Conservation (phyloP, 2,329 filamentous ascomycete genomes). For the Fusarium mexicanum region DNA sequence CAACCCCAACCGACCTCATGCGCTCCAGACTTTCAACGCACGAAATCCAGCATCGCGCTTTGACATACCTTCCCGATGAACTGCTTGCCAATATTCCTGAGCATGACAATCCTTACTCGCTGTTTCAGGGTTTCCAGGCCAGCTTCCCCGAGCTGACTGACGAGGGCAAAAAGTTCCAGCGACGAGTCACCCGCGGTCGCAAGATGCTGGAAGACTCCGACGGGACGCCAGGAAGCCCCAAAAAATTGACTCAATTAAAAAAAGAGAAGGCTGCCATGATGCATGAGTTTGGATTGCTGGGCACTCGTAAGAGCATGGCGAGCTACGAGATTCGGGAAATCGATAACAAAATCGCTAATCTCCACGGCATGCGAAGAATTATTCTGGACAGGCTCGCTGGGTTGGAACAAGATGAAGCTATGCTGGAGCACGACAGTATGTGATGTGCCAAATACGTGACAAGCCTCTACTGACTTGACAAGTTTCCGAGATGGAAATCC, state of each 20-base stretch:
- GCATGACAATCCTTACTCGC: constrained; percentile 83
- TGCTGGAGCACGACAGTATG: constrained; percentile 89
- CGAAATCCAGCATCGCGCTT: constrained; percentile 93
- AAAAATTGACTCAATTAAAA: constrained; percentile 77
- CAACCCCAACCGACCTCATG: constrained; percentile 92
- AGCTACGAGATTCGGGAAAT: constrained; percentile 96
- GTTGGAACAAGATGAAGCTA: constrained; percentile 88
- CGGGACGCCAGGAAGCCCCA: constrained; percentile 64
- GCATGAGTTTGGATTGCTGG: constrained; percentile 90
- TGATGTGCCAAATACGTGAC: constrained; percentile 26
- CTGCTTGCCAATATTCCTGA: constrained; percentile 90
- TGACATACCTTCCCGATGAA: constrained; percentile 89
- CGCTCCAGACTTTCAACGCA: constrained; percentile 88
- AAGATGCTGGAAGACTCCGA: constrained; percentile 77
- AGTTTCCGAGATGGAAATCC: constrained; percentile 71
- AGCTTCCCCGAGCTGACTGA: constrained; percentile 79
- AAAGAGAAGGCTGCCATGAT: constrained; percentile 82
- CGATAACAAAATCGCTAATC: constrained; percentile 93
- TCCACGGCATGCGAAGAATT: constrained; percentile 91
- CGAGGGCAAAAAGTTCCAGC: constrained; percentile 74
- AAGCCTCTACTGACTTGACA: constrained; percentile 45
- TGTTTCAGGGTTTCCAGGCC: constrained; percentile 97
- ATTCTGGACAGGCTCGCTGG: constrained; percentile 86
- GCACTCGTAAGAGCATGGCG: constrained; percentile 96
- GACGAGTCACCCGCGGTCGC: constrained; percentile 77